A percentile compares a stretch with the other conserved stretches of the same genome.
These are phyloP conservation scores for Protomyces gravidus DNA, from an alignment of 1,139 yeast genomes.

Conservation along the genomic window DNA sequence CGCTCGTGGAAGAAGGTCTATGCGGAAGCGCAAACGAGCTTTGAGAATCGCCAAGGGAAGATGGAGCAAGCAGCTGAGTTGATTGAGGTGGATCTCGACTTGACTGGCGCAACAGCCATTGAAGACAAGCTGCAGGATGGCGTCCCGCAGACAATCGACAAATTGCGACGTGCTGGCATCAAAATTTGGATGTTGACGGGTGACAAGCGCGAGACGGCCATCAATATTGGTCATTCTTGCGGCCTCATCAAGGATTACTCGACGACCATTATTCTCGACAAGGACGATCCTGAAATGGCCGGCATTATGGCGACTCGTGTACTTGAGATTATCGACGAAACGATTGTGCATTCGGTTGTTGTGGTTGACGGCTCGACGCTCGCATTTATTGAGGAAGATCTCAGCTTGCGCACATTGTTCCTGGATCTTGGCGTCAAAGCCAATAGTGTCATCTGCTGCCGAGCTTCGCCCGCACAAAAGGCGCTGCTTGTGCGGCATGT, in stretches of 20 bases:
- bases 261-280: slow-evolving; percentile 70
- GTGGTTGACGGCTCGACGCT: slow-evolving; percentile 91
- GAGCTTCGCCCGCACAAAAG: slow-evolving; percentile 96
- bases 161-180: slow-evolving; percentile 85
- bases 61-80: slow-evolving; percentile 69
- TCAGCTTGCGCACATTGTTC: slow-evolving; percentile 65
- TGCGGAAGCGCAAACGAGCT: slow-evolving; percentile 70
- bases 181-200: slow-evolving; percentile 98
- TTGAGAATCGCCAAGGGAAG: slow-evolving; percentile 59
- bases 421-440: slow-evolving; percentile 79
- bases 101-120: slow-evolving; percentile 92
- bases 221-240: slow-evolving; percentile 93
- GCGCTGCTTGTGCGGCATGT: slow-evolving; percentile 82
- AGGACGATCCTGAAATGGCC: slow-evolving; percentile 46
- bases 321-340: slow-evolving; percentile 58
- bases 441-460: slow-evolving; percentile 88
- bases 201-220: slow-evolving; percentile 95
- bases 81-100: slow-evolving; percentile 61
- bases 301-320: slow-evolving; percentile 58
- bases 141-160: slow-evolving; percentile 89
- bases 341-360: slow-evolving; percentile 86
- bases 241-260: slow-evolving; percentile 88
- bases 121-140: slow-evolving; percentile 96
- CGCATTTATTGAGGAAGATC: slow-evolving; percentile 64
- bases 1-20: slow-evolving; percentile 63